phyloP scores from a whole-genome alignment of 169 alveolate genomes.

The Plasmodium gonderi region DNA sequence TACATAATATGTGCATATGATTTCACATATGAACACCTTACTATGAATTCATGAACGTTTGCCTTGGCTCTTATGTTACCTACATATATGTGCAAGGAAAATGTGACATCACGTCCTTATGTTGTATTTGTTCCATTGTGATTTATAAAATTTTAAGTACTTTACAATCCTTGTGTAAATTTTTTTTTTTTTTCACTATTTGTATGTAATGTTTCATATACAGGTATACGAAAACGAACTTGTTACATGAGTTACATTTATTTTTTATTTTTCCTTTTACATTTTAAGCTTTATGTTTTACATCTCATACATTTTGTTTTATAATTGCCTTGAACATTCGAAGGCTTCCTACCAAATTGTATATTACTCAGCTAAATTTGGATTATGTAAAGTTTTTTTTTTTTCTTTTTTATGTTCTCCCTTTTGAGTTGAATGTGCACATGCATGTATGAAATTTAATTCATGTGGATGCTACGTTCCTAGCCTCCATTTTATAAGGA shows the following conservation, averaged over 20 bases:
- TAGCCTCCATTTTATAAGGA: neutral
- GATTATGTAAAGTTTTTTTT: neutral
- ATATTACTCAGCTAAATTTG: slow-evolving; percentile 11
- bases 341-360: neutral
- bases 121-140: neutral
- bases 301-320: slow-evolving; percentile 4
- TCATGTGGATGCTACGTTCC: neutral
- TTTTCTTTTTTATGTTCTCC: neutral
- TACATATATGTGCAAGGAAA: neutral
- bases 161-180: neutral
- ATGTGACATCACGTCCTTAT: neutral
- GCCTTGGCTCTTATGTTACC: neutral
- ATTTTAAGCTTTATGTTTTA: neutral
- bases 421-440: slow-evolving; percentile 13
- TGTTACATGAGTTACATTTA: neutral
- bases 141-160: neutral
- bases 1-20: too few species aligned
- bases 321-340: neutral
- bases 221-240: neutral
- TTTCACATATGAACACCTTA: too few species aligned
- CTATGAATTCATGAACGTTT: neutral
- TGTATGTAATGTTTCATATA: neutral
- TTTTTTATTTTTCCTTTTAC: neutral
- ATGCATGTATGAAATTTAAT: neutral
- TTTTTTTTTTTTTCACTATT: neutral